phyloP scores from a whole-genome alignment of 352 stramenopile species.

The Phytophthora melonis region DNA sequence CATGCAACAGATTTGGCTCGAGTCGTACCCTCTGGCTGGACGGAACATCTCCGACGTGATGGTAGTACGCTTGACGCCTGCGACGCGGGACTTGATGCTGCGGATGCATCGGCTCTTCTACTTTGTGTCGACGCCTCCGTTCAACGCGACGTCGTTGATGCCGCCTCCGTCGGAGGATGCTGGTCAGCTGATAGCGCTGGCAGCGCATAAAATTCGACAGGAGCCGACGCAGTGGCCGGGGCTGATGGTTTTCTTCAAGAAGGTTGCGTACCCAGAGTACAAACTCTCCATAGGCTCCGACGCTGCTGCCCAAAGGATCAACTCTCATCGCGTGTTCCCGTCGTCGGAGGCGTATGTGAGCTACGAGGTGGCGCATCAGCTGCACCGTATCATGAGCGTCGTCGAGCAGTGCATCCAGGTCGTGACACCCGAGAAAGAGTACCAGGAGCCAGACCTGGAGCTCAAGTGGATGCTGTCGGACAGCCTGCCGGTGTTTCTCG shows the following conservation, averaged over 20 bases:
- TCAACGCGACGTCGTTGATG: slow-evolving; percentile 37
- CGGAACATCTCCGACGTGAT: slow-evolving; percentile 56
- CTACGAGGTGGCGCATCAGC: slow-evolving; percentile 68
- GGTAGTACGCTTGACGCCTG: slow-evolving; percentile 55
- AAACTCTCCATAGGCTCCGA: slow-evolving; percentile 32
- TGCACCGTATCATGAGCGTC: slow-evolving; percentile 61
- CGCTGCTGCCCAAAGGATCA: slow-evolving; percentile 22
- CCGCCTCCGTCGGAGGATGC: slow-evolving; percentile 26
- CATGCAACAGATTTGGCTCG: slow-evolving; percentile 69
- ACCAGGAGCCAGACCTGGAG: slow-evolving; percentile 53
- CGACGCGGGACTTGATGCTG: slow-evolving; percentile 57
- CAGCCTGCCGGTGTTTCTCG: slow-evolving; percentile 44
- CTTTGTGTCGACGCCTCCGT: slow-evolving; percentile 56
- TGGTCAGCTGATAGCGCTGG: slow-evolving; percentile 35
- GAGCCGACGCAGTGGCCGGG: slow-evolving; percentile 77
- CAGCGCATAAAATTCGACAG: slow-evolving; percentile 41
- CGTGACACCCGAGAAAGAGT: slow-evolving; percentile 40
- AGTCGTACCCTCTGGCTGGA: slow-evolving; percentile 46
- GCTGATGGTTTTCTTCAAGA: slow-evolving; percentile 79
- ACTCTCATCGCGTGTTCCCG: slow-evolving; percentile 46
- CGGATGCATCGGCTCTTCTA: slow-evolving; percentile 84
- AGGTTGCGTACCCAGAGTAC: slow-evolving; percentile 70
- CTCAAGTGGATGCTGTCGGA: slow-evolving; percentile 59
- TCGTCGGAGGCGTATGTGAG: slow-evolving; percentile 67
- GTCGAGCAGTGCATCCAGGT: slow-evolving; percentile 59